A percentile compares a stretch with the other conserved stretches of the same genome.
phyloP scores from a whole-genome alignment of 164 flowering plant species.

The Amborella trichopoda region DNA sequence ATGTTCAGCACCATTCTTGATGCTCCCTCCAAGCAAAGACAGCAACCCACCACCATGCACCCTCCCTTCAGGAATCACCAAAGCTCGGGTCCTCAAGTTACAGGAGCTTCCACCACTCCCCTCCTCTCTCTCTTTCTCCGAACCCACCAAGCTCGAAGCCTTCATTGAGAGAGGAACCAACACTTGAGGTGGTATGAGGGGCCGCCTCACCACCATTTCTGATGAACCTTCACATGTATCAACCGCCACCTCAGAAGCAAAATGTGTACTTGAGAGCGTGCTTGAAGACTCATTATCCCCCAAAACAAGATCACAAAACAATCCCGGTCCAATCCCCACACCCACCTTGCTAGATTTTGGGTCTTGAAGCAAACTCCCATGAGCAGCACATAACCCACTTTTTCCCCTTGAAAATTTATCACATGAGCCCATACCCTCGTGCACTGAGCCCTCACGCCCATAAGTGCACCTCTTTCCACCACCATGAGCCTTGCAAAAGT shows the following conservation, averaged over 20 bases:
- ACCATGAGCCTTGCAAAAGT: slow-evolving; percentile 92
- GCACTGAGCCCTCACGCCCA: slow-evolving; percentile 22
- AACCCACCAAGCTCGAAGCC: slow-evolving; percentile 16
- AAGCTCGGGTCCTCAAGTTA: slow-evolving; percentile 18
- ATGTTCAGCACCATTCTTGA: slow-evolving; percentile 36
- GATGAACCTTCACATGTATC: slow-evolving; percentile 45
- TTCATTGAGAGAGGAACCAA: slow-evolving; percentile 86
- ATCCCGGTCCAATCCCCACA: slow-evolving; percentile 51
- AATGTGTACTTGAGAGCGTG: slow-evolving; percentile 37
- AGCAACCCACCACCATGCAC: slow-evolving; percentile 91
- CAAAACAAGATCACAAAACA: slow-evolving; percentile 61
- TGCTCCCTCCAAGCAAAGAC: slow-evolving; percentile 65
- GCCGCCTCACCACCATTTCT: slow-evolving; percentile 35
- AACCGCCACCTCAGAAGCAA: slow-evolving; percentile 8
- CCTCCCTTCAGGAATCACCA: slow-evolving; percentile 73
- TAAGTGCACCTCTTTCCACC: slow-evolving; percentile 81
- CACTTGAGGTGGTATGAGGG: slow-evolving; percentile 68
- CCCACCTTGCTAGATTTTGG: slow-evolving; percentile 17
- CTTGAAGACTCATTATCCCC: slow-evolving; percentile 40
- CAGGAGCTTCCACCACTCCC: slow-evolving; percentile 10
- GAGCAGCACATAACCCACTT: slow-evolving; percentile 81
- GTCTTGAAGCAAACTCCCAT: slow-evolving; percentile 41
- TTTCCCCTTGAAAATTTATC: slow-evolving; percentile 84
- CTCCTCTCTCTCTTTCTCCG: slow-evolving; percentile 19
- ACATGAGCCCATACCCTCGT: slow-evolving; percentile 24